These are phyloP conservation scores for Decorospora gaudefroyi DNA, from an alignment of 2,329 filamentous ascomycete genomes.

Conservation along the genomic window DNA sequence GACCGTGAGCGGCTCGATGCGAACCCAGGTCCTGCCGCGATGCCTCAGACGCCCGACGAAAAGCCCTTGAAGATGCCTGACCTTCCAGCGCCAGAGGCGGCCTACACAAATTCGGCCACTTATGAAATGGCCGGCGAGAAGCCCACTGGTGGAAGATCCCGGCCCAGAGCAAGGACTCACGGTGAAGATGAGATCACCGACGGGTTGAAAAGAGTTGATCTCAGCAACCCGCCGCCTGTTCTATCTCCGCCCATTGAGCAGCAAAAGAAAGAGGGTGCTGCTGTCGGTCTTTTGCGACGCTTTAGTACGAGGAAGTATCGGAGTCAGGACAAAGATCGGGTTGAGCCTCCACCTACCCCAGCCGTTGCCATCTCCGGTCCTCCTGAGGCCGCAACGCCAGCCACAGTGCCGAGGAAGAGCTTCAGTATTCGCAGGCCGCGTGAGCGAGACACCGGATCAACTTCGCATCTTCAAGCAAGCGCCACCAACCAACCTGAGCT, in stretches of 20 bases:
- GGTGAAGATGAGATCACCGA: conserved; percentile 90
- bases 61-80: conserved; percentile 69
- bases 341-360: conserved; percentile 69
- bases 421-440: conserved; percentile 76
- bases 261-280: conserved; percentile 83
- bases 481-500: conserved; percentile 75
- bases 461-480: conserved; percentile 55
- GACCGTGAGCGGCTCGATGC: conserved; percentile 70
- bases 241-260: conserved; percentile 59
- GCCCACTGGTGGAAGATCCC: conserved; percentile 78
- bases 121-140: conserved; percentile 92
- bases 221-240: conserved; percentile 56
- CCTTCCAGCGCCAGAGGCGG: conserved; percentile 78
- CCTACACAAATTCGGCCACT: conserved; percentile 80
- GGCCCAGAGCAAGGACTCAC: conserved; percentile 87
- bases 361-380: conserved; percentile 82
- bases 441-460: conserved; percentile 57
- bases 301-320: conserved; percentile 85
- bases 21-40: conserved; percentile 62
- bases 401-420: conserved; percentile 74
- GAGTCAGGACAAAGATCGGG: conserved; percentile 58
- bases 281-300: conserved; percentile 79
- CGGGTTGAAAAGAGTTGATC: conserved; percentile 67
- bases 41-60: conserved; percentile 62
- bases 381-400: conserved; percentile 63